Evolutionary conservation across 768 basidiomycete genomes (phyloP), one percentile per base, ranked within the genome.

Genomic region (Xanthoconium stramineum): DNA sequence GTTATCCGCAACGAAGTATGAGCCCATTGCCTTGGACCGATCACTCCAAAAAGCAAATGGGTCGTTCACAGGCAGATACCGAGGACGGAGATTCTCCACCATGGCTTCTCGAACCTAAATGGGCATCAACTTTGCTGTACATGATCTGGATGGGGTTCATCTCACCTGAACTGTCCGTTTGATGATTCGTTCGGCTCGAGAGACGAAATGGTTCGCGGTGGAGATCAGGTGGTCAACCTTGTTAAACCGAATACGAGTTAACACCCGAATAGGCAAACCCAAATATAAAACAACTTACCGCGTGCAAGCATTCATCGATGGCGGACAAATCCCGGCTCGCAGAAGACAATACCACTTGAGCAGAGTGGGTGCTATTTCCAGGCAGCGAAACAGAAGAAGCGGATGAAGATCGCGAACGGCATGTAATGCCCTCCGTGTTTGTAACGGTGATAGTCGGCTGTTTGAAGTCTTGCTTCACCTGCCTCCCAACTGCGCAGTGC

Each of bases 171-270:
- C 65, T 15, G 80, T 82, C 53, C 80, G 74, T 53, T 76, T 79
- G 24, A 83, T 75, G 12, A 86, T 76, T 30, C 81, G 75, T 55
- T 85, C 85, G 5, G 80, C 78, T 50, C 84, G 78, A 33, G 76
- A 73, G 30, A 86, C 77, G n/a, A 79, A 82, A 51, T 81, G 81
- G 57, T 78, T 76, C 19, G 83, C 79, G 29, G 78, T 71, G 30
- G 77, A 70, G 53, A 85, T 76, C 63, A 82, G 79, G 57, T 84
- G 75, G 47, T 85, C 81, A 15, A 82, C 81, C 83, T 86, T 24
- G 39, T 42, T 28, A 40, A 14, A 39, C 20, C 9, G 33, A 47
- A 52, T 61, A 28, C 20, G 40, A 37, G 38, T 61, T 19, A 54
- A 56, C 7, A 51, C 48, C 58, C 15, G 19, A 55, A 53, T 44